Evolutionary conservation across 306 rosid genomes (phyloP), one percentile per base, ranked within the genome.

Genomic region (Canavalia gladiata): DNA sequence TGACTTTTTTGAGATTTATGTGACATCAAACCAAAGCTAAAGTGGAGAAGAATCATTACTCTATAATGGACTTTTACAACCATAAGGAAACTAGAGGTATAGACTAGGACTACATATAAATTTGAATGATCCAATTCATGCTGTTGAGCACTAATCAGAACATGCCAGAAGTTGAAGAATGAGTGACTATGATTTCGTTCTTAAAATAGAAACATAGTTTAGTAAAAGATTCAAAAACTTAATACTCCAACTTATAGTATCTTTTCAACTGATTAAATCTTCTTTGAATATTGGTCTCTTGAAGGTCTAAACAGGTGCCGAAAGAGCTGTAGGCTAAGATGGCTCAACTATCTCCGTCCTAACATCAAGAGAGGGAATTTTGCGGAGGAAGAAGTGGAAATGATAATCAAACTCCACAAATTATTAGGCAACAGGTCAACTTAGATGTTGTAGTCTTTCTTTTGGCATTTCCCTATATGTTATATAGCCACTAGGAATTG

Each of bases 321-420:
- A 8, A 90, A 90, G 77, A 90, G 94, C 74, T 90, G 94, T 45
- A 87, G 92, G 75, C 86, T 87, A 45, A 85, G 94, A 74, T 90
- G 94, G 94, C 46, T 88, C 49, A 90, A 90, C 77, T 90, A 90
- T 71, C 90, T 90, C 18, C 92, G 90, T 62, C 94, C 94, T 1
- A 85, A 90, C 69, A 87, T 90, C 79, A 88, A 87, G 70, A 81
- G 94, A 83, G 94, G 94, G 47, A 83, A 66, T 41, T 90, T 88
- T 85, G 85, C 84, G 12, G 84, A 79, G 25, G 86, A 90, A 47
- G 94, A 90, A 87, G 90, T 88, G 11, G 84, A 87, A 34, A 84
- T 87, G 84, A 90, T 90, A 74, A 59, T 90, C 66, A 85, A 85
- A 79, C 92, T 90, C 76, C 94, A 90, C 76, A 87, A 70, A 72